These are phyloP conservation scores for Schoenoplectus tabernaemontani DNA, from an alignment of 202 grass and related monocot genomes.

Conservation along the genomic window DNA sequence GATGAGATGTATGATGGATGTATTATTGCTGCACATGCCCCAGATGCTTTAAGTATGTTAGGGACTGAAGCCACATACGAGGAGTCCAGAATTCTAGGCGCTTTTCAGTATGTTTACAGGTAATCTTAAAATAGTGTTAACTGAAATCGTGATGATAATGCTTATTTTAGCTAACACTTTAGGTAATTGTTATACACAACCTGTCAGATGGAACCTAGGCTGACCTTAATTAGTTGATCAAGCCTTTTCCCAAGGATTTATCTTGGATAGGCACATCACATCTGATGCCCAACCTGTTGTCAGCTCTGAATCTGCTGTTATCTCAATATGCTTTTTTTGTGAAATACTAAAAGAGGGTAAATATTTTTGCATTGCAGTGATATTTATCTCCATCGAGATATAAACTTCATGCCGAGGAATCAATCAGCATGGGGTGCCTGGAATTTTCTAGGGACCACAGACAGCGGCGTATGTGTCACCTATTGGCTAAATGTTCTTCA, in stretches of 20 bases:
- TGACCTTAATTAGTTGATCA: neutral
- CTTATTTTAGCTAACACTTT: neutral
- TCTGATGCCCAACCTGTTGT: neutral
- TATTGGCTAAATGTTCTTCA: slow-evolving; percentile 93
- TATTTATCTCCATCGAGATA: slow-evolving; percentile 74
- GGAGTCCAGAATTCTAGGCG: slow-evolving; percentile 56
- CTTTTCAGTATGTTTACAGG: slow-evolving; percentile 82
- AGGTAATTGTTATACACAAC: neutral
- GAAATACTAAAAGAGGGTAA: neutral
- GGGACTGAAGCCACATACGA: slow-evolving; percentile 63
- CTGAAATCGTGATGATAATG: neutral
- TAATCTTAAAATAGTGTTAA: slow-evolving; percentile 8
- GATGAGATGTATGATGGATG: slow-evolving; percentile 53
- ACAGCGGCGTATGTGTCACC: slow-evolving; percentile 56
- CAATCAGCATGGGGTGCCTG: slow-evolving; percentile 80
- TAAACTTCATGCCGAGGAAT: slow-evolving; percentile 70
- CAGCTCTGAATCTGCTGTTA: neutral
- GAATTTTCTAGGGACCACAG: slow-evolving; percentile 72
- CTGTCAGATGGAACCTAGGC: neutral
- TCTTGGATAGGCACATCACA: neutral
- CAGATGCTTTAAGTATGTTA: slow-evolving; percentile 68
- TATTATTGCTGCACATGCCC: slow-evolving; percentile 61
- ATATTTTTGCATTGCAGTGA: slow-evolving; percentile 39
- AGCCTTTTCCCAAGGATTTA: neutral
- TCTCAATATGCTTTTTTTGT: neutral